Evolutionary conservation across 805 yeast species (phyloP), one percentile per base, ranked within the genome.

Genomic region (Pichia manshurica): DNA sequence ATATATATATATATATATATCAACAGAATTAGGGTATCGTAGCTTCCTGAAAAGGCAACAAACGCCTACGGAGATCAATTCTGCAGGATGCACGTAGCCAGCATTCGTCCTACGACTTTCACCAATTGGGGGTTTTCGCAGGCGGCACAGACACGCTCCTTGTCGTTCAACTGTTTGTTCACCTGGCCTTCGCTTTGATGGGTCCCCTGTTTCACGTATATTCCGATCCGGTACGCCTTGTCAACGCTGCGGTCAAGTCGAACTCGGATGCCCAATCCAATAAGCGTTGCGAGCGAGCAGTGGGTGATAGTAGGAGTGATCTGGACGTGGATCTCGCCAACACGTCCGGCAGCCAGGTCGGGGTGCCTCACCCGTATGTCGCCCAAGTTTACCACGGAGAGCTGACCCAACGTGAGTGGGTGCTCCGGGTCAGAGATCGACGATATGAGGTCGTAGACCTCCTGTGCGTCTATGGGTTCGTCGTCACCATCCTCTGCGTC

Each of bases 291-390:
- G 51, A 93, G 72, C 0, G 96, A 88, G 64, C 99, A 93, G 61
- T 93, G 99, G 4, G 98, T 93, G 57, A 93, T 91, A 0, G 99
- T 93, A 1, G 99, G 99, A 0, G 99, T 93, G 52, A 93, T 93
- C 56, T 77, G 79, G 25, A 93, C 87, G 20, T 79, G 59, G 0
- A 93, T 87, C 52, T 83, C 87, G 0, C 93, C 84, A 58, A 89
- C 79, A 6, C 23, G 12, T 33, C 75, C 75, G 28, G 70, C 56
- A 34, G 60, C 59, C 44, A 75, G 71, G 4, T 78, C 77, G 10
- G 79, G 70, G 58, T 87, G 85, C 2, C 65, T 70, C 3, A 93
- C 88, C 35, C 69, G 64, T 49, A 93, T 93, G 61, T 95, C 96
- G 5, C 75, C 73, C 42, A 93, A 69, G 57, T 88, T 89, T 2